These are phyloP conservation scores for Vicia sativa DNA, from an alignment of 306 rosid species.

Conservation along the genomic window DNA sequence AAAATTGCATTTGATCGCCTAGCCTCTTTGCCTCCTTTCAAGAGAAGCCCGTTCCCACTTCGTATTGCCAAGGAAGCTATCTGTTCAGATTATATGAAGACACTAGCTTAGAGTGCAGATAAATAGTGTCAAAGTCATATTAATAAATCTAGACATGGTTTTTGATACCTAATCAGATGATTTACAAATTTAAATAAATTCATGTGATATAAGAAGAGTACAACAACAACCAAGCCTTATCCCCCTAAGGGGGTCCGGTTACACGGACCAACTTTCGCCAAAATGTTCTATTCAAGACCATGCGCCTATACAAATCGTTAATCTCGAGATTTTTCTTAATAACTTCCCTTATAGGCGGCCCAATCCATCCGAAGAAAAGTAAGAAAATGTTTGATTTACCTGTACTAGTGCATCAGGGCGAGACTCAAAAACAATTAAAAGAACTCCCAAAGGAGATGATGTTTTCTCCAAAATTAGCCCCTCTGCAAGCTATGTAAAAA, in stretches of 20 bases:
- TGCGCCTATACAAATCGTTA: too few relatives aligned
- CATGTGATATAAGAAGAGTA: neutral
- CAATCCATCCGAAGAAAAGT: neutral
- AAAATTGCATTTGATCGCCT: slow-evolving; percentile 87
- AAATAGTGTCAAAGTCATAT: slow-evolving; percentile 20
- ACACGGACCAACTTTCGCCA: too few relatives aligned
- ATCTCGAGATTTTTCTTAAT: too few relatives aligned
- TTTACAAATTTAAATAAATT: neutral
- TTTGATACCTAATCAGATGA: neutral
- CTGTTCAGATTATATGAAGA: slow-evolving; percentile 51
- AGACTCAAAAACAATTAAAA: slow-evolving; percentile 91
- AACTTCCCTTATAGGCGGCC: too few relatives aligned
- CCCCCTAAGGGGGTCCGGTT: too few relatives aligned
- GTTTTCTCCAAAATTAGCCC: slow-evolving; percentile 93
- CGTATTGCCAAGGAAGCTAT: slow-evolving; percentile 95
- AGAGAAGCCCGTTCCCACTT: slow-evolving; percentile 96
- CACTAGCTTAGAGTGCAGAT: slow-evolving; percentile 37
- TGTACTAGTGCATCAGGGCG: slow-evolving; percentile 98
- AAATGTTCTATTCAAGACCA: too few relatives aligned
- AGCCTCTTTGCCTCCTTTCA: slow-evolving; percentile 99
- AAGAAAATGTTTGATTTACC: slow-evolving; percentile 51
- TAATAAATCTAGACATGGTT: neutral
- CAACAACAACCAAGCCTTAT: too few relatives aligned
- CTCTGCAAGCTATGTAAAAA: slow-evolving; percentile 74
- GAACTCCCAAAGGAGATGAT: slow-evolving; percentile 93